These are phyloP conservation scores for Nothophoma quercina DNA, from an alignment of 2,329 filamentous ascomycete genomes.

Conservation along the genomic window DNA sequence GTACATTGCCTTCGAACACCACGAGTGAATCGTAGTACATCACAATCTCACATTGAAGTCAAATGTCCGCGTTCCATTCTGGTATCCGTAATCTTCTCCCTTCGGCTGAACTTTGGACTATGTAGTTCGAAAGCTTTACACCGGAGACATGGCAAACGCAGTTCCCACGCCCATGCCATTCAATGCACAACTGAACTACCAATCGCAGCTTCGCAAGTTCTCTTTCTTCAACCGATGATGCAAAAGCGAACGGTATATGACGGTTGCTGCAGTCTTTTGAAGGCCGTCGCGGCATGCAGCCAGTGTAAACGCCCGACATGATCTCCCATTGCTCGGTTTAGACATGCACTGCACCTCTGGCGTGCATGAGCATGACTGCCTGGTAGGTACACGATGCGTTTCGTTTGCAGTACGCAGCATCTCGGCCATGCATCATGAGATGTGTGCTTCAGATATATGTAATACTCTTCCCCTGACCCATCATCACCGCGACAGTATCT, in stretches of 20 bases:
- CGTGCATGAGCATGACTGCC: background rate
- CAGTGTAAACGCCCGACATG: slow-evolving; percentile 23
- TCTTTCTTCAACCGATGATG: background rate
- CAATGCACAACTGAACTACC: background rate
- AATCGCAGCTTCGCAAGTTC: background rate
- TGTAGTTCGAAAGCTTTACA: no score
- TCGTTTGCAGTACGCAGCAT: background rate
- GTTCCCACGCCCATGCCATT: background rate
- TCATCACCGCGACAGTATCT: background rate
- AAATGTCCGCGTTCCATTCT: no score
- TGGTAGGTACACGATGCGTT: background rate
- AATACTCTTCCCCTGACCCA: background rate
- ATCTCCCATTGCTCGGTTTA: slow-evolving; percentile 12
- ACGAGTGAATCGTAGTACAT: no score
- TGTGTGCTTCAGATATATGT: background rate
- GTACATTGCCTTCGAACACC: no score
- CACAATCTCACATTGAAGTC: no score
- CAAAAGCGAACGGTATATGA: background rate
- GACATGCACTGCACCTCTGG: background rate
- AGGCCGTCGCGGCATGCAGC: slow-evolving; percentile 2
- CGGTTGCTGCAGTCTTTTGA: background rate
- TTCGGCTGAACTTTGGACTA: no score
- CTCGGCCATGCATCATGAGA: background rate
- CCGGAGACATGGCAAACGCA: background rate
- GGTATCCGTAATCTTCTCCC: no score